Evolutionary conservation across 202 grass and related monocot genomes (phyloP).

Genomic region (Saccharum hybrid): DNA sequence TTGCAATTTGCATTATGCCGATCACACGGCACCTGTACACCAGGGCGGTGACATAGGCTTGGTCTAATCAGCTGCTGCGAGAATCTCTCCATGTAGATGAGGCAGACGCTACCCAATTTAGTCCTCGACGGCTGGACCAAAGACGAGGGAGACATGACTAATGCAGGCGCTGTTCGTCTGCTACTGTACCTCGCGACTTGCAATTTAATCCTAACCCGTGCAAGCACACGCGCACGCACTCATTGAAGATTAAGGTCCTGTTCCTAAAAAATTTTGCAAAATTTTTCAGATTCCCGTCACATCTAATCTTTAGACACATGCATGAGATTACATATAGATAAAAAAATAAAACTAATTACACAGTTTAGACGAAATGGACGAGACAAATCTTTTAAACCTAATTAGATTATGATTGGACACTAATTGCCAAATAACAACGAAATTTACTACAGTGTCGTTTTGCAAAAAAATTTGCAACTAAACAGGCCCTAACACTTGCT

Average conservation of each 20-base stretch:
- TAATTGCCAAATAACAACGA: too few species aligned
- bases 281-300: too few species aligned
- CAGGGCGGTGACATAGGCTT: neutral
- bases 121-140: neutral
- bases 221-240: neutral
- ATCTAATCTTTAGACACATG: too few species aligned
- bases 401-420: too few species aligned
- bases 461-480: too few species aligned
- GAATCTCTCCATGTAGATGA: slow-evolving; percentile 9
- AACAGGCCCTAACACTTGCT: neutral
- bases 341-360: too few species aligned
- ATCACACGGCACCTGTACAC: slow-evolving; percentile 27
- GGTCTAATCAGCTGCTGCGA: slow-evolving; percentile 20
- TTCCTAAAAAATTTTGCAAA: too few species aligned
- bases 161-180: neutral
- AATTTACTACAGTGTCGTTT: too few species aligned
- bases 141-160: neutral
- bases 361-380: too few species aligned
- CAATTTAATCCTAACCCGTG: neutral
- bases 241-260: slow-evolving; percentile 2
- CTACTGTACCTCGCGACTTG: too few species aligned
- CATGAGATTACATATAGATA: too few species aligned
- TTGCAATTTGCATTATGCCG: neutral
- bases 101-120: neutral
- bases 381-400: too few species aligned